Base-by-base conservation (phyloP, 2,329 filamentous ascomycete genomes). In the Phoma sp. region DNA sequence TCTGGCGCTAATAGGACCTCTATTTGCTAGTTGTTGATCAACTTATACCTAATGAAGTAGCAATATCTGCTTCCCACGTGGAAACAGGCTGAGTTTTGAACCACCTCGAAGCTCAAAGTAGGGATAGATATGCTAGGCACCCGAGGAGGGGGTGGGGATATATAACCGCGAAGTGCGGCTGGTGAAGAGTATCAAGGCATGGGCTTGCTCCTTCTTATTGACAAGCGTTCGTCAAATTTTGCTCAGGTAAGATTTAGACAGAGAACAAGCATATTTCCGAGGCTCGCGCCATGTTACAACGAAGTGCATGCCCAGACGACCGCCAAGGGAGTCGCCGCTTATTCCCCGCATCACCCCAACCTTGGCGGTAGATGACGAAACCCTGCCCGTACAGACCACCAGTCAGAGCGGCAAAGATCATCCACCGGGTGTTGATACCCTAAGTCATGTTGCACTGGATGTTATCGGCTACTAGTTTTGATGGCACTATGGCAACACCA, bases 271-370 rank as follows among this genome's bases (percentile, higher is more conserved):
- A 17, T 6, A 15, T 26, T 14, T 23, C n/a, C 20, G 20, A 39
- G 33, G 14, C 15, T 21, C 15, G 26, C 21, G 36, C 40, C 5
- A 34, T 39, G 20, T 46, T 29, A 29, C 14, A 34, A 28, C 28
- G 15, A 52, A 28, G 34, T 38, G 40, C 28, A 46, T 46, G 48
- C 48, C 48, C 28, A 52, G 48, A n/a, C 29, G 7, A 5, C 17
- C 10, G 48, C 48, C 48, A 52, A 52, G 48, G 28, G 33, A 18
- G 45, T 11, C 37, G 48, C 40, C 15, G 15, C 34, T 46, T 46
- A 36, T 52, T 40, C 48, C 48, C 48, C 48, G 48, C 48, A 36
- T 23, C 40, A 18, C 36, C 42, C 34, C 48, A 46, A 33, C 5
- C 42, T 52, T 52, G 48, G 40, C 48, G 36, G 21, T 29, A 34